These are phyloP conservation scores for Trametes hirsuta DNA, from an alignment of 1,284 basidiomycete species.

Conservation along the genomic window DNA sequence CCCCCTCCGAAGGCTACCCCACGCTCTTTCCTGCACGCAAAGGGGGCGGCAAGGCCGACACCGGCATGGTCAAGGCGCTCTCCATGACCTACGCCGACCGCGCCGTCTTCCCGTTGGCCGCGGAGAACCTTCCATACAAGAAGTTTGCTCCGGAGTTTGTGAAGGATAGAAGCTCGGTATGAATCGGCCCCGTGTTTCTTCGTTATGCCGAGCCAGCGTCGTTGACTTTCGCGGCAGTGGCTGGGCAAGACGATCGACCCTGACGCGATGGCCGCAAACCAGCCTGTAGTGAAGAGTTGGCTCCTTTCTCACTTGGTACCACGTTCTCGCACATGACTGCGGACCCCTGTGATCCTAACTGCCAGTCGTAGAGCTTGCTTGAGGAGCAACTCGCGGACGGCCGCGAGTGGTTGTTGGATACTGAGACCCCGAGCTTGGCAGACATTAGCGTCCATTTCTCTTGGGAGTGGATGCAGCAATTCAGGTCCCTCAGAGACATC, in stretches of 20 bases:
- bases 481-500: conserved; percentile 39
- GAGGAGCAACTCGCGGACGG: conserved; percentile 58
- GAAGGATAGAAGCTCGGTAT: conserved; percentile 49
- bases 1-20: conserved; percentile 44
- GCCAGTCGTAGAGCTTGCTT: conserved; percentile 42
- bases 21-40: conserved; percentile 51
- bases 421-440: conserved; percentile 50
- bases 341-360: not conserved
- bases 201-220: not conserved
- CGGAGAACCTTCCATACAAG: conserved; percentile 48
- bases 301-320: conserved; percentile 46
- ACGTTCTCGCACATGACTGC: not conserved
- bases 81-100: conserved; percentile 48
- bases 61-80: conserved; percentile 51
- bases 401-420: conserved; percentile 63
- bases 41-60: conserved; percentile 43
- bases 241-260: conserved; percentile 41
- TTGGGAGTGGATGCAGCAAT: conserved; percentile 45
- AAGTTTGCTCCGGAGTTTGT: conserved; percentile 53
- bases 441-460: conserved; percentile 56
- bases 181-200: conserved; percentile 11
- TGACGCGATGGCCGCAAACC: conserved; percentile 37
- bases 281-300: conserved; percentile 37
- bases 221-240: conserved; percentile 6
- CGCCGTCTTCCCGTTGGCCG: conserved; percentile 43